phyloP scores from a whole-genome alignment of 208 protist species.

The Wallacemonas sp. region DNA sequence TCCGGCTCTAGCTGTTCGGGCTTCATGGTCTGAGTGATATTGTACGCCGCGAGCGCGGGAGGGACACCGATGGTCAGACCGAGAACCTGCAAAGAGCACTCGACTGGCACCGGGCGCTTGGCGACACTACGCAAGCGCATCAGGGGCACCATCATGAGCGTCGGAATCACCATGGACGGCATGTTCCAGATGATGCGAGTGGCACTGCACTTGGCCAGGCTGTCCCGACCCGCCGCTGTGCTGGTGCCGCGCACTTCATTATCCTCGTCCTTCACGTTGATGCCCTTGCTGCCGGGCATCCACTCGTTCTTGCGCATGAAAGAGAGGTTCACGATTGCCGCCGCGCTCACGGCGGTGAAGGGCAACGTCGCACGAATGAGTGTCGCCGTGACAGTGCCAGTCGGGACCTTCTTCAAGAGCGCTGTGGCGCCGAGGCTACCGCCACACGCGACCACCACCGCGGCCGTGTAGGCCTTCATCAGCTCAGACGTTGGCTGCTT shows the following conservation, averaged over 20 bases:
- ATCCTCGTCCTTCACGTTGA: constrained; percentile 87
- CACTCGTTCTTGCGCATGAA: constrained; percentile 91
- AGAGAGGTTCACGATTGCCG: constrained; percentile 85
- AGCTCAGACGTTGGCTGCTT: constrained; percentile 79
- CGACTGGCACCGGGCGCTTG: constrained; percentile 29
- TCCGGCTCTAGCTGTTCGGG: constrained; percentile 47
- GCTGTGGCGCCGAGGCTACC: constrained; percentile 63
- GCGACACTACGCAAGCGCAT: constrained; percentile 25
- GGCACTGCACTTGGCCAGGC: constrained; percentile 74
- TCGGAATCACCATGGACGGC: constrained; percentile 87
- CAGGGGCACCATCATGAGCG: constrained; percentile 76
- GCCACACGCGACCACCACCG: constrained; percentile 65
- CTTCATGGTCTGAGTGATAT: constrained; percentile 51
- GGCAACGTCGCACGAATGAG: constrained; percentile 84
- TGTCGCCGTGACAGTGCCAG: constrained; percentile 48
- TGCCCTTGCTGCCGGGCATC: constrained; percentile 66
- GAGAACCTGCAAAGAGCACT: constrained; percentile 62
- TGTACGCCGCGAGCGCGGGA: constrained; percentile 67
- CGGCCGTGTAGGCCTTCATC: constrained; percentile 76
- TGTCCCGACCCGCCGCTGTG: constrained; percentile 69
- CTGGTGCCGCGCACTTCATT: constrained; percentile 68
- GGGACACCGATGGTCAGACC: constrained; percentile 70
- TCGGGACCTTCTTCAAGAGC: constrained; percentile 52
- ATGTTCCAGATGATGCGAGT: constrained; percentile 79
- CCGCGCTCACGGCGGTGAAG: constrained; percentile 73